Base-by-base conservation (phyloP, 257 asterid species). In the Primulina huaijiensis region DNA sequence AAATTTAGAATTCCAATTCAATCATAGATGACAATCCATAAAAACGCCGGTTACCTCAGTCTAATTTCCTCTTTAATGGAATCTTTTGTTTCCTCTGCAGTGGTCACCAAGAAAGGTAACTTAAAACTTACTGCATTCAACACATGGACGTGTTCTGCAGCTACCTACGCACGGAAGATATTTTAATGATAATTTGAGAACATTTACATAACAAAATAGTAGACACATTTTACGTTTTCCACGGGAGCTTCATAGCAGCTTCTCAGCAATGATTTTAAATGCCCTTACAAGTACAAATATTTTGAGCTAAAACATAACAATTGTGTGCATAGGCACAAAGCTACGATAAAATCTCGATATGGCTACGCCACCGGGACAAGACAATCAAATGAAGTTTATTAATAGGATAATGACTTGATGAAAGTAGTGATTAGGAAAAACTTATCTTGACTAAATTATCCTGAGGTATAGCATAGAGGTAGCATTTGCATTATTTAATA, bases 31-130 rank as follows among this genome's bases (percentile, higher is more conserved):
- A 66, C 65, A 50, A 33, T 46, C 7, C 21, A 43, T 6, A 62
- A 31, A 61, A 21, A 64, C 0, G 53, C 62, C 46, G 59, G 25
- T 78, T 79, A 89, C 99, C 97, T 86, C 79, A 94, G 76, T 65
- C 99, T 89, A 67, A 88, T 94, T 78, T 94, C 99, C 79, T 94
- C 99, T 76, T 89, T 94, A 21, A 83, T 73, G 52, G 81, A 74
- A 72, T 94, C 97, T 71, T 86, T 89, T 25, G 91, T 91, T 73
- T 88, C 97, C 20, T 91, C 97, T 38, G 88, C 79, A 55, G 96
- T 82, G 34, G 99, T 91, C 72, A 94, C 90, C 89, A 91, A 77
- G 78, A 94, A 94, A 23, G 99, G 99, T 74, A 94, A 77, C 90
- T 94, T 94, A 30, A 78, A 59, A 72, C 68, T 87, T 80, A 94